Percentiles rank a stretch among this genome's conserved stretches.
Conservation (phyloP, 352 stramenopile genomes). For the Phytophthora idaei region DNA sequence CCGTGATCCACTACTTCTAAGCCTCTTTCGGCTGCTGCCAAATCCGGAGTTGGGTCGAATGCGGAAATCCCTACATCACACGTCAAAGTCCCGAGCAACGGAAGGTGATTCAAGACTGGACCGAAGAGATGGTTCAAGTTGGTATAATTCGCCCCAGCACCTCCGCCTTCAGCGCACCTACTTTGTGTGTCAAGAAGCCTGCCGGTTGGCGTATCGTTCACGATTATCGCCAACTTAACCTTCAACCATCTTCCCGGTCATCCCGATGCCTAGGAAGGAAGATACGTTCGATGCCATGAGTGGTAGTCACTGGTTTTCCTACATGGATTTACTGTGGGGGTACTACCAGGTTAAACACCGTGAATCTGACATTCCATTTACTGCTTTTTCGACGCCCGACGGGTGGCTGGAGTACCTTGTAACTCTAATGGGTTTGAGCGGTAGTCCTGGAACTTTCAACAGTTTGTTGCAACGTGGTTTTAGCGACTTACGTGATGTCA, state of each 20-base stretch:
- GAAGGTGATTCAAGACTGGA: background rate
- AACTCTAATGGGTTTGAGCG: background rate
- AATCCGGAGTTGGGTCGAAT: too few species aligned
- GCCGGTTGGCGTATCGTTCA: conserved; percentile 3
- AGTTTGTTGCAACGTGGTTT: conserved; percentile 1
- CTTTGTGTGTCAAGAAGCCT: conserved; percentile 3
- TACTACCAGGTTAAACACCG: conserved; percentile 7
- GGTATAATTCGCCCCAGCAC: background rate
- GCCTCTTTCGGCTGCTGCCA: too few species aligned
- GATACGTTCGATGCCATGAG: background rate
- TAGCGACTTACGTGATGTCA: background rate
- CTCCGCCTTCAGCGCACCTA: background rate
- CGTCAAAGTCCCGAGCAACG: conserved; percentile 4
- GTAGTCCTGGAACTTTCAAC: conserved; percentile 3
- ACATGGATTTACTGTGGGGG: conserved; percentile 7
- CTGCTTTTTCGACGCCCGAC: conserved; percentile 5
- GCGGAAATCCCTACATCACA: too few species aligned
- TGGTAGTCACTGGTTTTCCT: background rate
- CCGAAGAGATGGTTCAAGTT: background rate
- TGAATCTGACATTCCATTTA: conserved; percentile 10
- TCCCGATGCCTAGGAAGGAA: conserved; percentile 2
- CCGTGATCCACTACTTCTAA: too few species aligned
- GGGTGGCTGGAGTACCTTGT: conserved; percentile 10
- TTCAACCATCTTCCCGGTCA: background rate
- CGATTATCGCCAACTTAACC: background rate